phyloP scores from a whole-genome alignment of 805 yeast species.

The Ogataea siamensis region DNA sequence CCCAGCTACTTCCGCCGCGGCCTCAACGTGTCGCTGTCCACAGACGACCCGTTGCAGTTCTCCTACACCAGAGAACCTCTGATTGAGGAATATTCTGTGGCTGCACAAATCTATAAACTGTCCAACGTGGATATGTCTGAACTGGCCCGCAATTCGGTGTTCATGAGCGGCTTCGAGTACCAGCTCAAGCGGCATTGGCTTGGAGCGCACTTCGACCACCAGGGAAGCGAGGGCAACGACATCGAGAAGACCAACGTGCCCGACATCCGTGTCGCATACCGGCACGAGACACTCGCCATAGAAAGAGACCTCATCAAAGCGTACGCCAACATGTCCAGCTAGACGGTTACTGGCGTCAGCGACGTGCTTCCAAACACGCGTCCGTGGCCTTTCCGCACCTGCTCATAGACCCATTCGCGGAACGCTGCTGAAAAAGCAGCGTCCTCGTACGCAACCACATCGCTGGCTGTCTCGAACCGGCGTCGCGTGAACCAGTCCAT shows the following conservation, averaged over 20 bases:
- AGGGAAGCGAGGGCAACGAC: slow-evolving; percentile 79
- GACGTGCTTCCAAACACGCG: slow-evolving; percentile 23
- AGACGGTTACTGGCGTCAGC: slow-evolving; percentile 6
- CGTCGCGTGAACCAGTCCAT: slow-evolving; percentile 27
- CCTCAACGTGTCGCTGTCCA: slow-evolving; percentile 87
- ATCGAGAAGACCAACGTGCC: slow-evolving; percentile 96
- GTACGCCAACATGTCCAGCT: slow-evolving; percentile 41
- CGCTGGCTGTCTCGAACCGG: slow-evolving; percentile 13
- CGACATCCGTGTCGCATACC: slow-evolving; percentile 75
- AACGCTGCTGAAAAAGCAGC: slow-evolving; percentile 27
- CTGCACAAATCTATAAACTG: slow-evolving; percentile 94
- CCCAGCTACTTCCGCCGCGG: slow-evolving; percentile 89
- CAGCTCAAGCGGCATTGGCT: slow-evolving; percentile 88
- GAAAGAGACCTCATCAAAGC: slow-evolving; percentile 67
- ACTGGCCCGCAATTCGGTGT: slow-evolving; percentile 86
- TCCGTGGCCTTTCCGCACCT: slow-evolving; percentile 31
- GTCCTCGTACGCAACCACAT: slow-evolving; percentile 29
- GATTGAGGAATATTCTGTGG: slow-evolving; percentile 96
- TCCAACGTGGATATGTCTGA: slow-evolving; percentile 98
- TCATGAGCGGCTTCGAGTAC: slow-evolving; percentile 92
- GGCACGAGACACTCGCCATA: slow-evolving; percentile 74
- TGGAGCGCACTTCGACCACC: slow-evolving; percentile 57
- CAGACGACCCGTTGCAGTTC: slow-evolving; percentile 97
- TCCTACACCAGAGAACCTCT: slow-evolving; percentile 96
- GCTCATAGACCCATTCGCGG: slow-evolving; percentile 19